Base-by-base conservation (phyloP, 192 early-diverging fungal genomes). In the Physocladia obscura region DNA sequence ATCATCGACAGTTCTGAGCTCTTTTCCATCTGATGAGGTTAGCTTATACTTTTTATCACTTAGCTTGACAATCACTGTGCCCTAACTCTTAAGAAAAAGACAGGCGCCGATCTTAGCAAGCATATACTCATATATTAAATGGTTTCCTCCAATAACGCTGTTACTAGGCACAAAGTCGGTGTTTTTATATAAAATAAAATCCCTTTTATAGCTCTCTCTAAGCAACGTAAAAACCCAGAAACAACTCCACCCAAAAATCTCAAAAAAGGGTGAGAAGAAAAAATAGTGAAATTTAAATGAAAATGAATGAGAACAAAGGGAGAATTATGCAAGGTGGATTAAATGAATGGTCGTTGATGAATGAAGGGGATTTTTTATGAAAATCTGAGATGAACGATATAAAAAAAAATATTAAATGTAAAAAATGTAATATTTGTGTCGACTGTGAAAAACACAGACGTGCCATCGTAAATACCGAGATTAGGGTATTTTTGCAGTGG, bases 41-140 rank as follows among this genome's bases (percentile, higher is more conserved):
- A 71, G 64, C 51, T 8, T 24, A 29, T 61, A 61, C 34, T 17
- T n/a, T 11, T 51, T 34, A 31, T 40, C 37, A 19, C 26, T 34
- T 29, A 13, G 4, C 34, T 50, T 61, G 4, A 15, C 49, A 26
- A 71, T 39, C 27, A 35, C 27, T 13, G 8, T 15, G 22, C 49
- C 58, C 22, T 80, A 81, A 0, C 85, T 86, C 44, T 81, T 57
- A 11, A 90, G 57, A 47, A 55, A 48, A 1, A 90, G 62, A 26
- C 74, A 32, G 0, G 88, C 84, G 4, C 64, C 63, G 1, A 79
- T 80, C 1, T 68, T 51, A 1, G 54, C 47, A 0, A 81, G 71
- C 75, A 87, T 86, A 3, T 82, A 76, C 57, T 88, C 84, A 78
- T 87, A 87, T 21, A 90, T 78, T 29, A 78, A 77, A 26, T 74